phyloP scores from a whole-genome alignment of 345 rosid species.

The Ceriops tagal region DNA sequence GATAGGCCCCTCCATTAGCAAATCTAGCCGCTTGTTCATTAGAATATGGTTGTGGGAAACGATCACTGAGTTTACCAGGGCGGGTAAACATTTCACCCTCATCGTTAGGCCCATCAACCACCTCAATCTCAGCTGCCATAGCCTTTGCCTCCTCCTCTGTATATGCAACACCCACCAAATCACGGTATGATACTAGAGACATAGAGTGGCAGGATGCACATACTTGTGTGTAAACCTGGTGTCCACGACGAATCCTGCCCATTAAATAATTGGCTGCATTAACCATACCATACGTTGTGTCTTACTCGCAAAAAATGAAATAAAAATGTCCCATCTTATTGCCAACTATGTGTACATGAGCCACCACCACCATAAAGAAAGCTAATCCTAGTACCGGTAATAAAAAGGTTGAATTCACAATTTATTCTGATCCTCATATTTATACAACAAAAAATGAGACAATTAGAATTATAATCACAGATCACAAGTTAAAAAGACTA shows the following conservation, averaged over 20 bases:
- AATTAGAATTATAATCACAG: background rate
- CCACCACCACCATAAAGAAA: background rate
- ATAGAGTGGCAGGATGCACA: constrained; percentile 99
- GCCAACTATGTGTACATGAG: background rate
- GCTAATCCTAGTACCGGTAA: no score
- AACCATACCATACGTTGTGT: background rate
- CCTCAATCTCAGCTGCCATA: constrained; percentile 99
- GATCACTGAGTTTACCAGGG: constrained; percentile 98
- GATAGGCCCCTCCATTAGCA: constrained; percentile 99
- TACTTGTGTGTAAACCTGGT: constrained; percentile 94
- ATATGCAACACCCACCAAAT: constrained; percentile 94
- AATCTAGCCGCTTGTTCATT: constrained; percentile 97
- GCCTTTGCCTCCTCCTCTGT: constrained; percentile 98
- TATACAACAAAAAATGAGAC: background rate
- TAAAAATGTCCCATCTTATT: background rate
- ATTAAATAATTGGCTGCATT: constrained; percentile 20
- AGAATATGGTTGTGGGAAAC: constrained; percentile 82
- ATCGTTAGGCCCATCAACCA: constrained; percentile 96
- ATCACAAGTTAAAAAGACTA: background rate
- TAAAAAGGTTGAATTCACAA: no score
- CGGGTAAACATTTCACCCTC: constrained; percentile 99
- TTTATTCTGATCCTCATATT: no score
- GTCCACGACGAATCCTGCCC: constrained; percentile 97
- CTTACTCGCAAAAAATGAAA: background rate
- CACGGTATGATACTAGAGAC: constrained; percentile 92